phyloP scores from a whole-genome alignment of 306 rosid genomes.

The Fragaria ananassa region DNA sequence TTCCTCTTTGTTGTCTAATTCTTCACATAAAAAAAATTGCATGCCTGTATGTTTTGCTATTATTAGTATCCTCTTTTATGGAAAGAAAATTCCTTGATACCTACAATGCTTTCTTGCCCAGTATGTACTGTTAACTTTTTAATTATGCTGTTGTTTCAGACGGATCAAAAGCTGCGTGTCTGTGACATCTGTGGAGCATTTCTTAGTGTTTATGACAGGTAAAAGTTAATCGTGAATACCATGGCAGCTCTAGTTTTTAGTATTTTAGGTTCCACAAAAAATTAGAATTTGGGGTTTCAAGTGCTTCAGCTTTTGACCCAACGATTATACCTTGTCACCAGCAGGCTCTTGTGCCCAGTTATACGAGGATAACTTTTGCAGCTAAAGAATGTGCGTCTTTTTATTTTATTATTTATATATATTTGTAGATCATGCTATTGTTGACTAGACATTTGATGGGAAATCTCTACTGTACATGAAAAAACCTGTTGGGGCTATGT shows the following conservation, averaged over 20 bases:
- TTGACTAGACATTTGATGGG: conserved; percentile 55
- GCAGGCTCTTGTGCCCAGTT: conserved; percentile 99
- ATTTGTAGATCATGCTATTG: conserved; percentile 84
- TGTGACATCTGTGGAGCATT: conserved; percentile 99
- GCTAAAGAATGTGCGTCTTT: conserved; percentile 99
- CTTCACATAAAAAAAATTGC: neutral
- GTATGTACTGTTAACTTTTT: conserved; percentile 16
- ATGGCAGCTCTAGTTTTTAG: conserved; percentile 26
- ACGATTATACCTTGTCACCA: conserved; percentile 99
- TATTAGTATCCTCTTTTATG: neutral
- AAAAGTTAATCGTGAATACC: conserved; percentile 20
- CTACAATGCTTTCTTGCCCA: neutral
- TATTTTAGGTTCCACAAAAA: conserved; percentile 50
- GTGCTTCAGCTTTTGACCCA: conserved; percentile 98
- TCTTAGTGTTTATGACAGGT: conserved; percentile 99
- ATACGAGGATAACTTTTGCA: conserved; percentile 99
- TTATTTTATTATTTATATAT: conserved; percentile 56
- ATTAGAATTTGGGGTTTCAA: conserved; percentile 80
- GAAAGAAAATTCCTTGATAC: neutral
- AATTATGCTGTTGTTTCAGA: conserved; percentile 52
- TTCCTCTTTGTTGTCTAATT: neutral
- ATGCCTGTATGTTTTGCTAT: neutral
- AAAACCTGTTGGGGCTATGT: conserved; percentile 20
- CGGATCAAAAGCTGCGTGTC: conserved; percentile 98
- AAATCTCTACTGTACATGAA: conserved; percentile 34